Evolutionary conservation across 2,329 filamentous ascomycete species (phyloP).

Genomic region (Cladosporium sp.): DNA sequence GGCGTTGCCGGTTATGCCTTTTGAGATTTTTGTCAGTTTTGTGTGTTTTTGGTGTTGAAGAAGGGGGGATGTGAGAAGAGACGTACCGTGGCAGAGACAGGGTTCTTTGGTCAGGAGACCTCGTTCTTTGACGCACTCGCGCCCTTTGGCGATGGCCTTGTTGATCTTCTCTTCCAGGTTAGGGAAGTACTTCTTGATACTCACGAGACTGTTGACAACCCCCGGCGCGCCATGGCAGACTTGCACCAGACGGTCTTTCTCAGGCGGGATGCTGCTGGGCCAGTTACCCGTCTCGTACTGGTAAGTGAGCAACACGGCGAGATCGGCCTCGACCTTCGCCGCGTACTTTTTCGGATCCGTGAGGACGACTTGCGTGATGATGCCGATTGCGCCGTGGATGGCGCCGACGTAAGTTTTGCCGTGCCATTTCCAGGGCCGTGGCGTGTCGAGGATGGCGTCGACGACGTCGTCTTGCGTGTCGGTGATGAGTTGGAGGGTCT

Average conservation of each 20-base stretch:
- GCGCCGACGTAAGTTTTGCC: slow-evolving; percentile 61
- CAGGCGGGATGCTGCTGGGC: slow-evolving; percentile 49
- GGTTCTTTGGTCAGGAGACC: slow-evolving; percentile 61
- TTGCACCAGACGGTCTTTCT: slow-evolving; percentile 52
- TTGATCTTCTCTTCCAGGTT: slow-evolving; percentile 51
- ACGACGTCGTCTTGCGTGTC: slow-evolving; percentile 54
- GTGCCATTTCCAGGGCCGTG: slow-evolving; percentile 60
- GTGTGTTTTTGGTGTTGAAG: no score
- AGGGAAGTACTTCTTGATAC: slow-evolving; percentile 54
- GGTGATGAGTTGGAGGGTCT: slow-evolving; percentile 48
- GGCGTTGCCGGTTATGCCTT: slow-evolving; percentile 58
- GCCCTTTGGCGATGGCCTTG: slow-evolving; percentile 46
- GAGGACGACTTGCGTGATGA: slow-evolving; percentile 63
- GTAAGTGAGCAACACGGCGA: slow-evolving; percentile 53
- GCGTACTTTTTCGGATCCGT: slow-evolving; percentile 54
- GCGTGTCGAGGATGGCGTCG: slow-evolving; percentile 53
- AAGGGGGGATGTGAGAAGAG: background rate
- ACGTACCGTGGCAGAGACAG: slow-evolving; percentile 54
- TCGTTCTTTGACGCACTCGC: slow-evolving; percentile 51
- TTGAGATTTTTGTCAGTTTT: slow-evolving; percentile 25
- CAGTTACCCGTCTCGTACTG: slow-evolving; percentile 62
- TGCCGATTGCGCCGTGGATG: slow-evolving; percentile 63
- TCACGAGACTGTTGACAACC: slow-evolving; percentile 54
- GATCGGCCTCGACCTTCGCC: slow-evolving; percentile 46
- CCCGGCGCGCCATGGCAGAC: slow-evolving; percentile 66